Evolutionary conservation across 2,329 filamentous ascomycete genomes (phyloP).

Genomic region (Cryphonectria carpinicola): DNA sequence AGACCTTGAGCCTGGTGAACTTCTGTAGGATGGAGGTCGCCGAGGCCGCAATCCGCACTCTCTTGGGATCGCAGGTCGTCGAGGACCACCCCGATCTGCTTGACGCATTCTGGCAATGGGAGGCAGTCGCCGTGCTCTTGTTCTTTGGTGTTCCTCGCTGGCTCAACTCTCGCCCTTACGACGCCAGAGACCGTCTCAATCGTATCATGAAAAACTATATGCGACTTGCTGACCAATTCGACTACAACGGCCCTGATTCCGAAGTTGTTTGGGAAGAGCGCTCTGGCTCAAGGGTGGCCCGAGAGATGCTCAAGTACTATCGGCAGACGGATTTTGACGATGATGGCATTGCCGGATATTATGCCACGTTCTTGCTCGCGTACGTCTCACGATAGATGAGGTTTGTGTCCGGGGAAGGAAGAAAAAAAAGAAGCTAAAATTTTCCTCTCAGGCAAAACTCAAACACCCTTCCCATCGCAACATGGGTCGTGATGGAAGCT

Average conservation of each 20-base stretch:
- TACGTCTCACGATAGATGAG: not conserved
- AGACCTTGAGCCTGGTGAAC: slow-evolving; percentile 19
- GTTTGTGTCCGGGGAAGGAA: too few relatives aligned
- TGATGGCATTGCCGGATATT: slow-evolving; percentile 5
- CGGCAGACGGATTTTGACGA: slow-evolving; percentile 19
- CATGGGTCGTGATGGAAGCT: slow-evolving; percentile 30
- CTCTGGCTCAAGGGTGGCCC: slow-evolving; percentile 27
- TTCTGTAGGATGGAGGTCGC: slow-evolving; percentile 29
- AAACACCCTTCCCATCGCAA: slow-evolving; percentile 30
- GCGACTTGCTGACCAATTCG: slow-evolving; percentile 16
- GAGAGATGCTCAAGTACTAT: slow-evolving; percentile 25
- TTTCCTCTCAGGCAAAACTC: slow-evolving; percentile 25
- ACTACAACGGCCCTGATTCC: slow-evolving; percentile 22
- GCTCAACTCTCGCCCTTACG: slow-evolving; percentile 22
- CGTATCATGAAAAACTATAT: slow-evolving; percentile 12
- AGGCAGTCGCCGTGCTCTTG: slow-evolving; percentile 23
- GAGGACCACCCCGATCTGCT: slow-evolving; percentile 27
- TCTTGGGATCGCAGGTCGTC: slow-evolving; percentile 28
- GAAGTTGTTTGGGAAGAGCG: slow-evolving; percentile 31
- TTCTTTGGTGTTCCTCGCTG: slow-evolving; percentile 26
- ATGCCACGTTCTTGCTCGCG: slow-evolving; percentile 21
- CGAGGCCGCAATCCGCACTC: slow-evolving; percentile 26
- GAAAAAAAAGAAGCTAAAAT: not conserved
- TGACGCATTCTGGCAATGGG: slow-evolving; percentile 31
- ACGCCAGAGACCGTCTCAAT: slow-evolving; percentile 23